These are phyloP conservation scores for Hypoxylon lenormandii DNA, from an alignment of 495 filamentous ascomycete genomes.

Conservation along the genomic window DNA sequence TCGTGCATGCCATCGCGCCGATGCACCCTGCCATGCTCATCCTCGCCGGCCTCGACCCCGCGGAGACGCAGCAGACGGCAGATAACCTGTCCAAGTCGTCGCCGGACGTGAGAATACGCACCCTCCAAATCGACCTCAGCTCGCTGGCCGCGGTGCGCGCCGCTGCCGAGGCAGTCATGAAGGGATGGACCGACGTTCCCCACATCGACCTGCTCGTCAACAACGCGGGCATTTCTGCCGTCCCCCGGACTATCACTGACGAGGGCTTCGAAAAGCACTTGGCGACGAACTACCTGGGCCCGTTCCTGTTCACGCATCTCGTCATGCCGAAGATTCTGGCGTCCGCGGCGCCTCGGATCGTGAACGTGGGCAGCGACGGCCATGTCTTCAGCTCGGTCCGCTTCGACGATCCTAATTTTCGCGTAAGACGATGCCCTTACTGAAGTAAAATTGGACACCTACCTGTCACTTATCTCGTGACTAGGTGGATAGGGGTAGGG, in stretches of 20 bases:
- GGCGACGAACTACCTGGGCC: conserved; percentile 76
- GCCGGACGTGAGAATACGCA: conserved; percentile 20
- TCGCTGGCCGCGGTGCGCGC: conserved; percentile 57
- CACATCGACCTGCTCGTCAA: conserved; percentile 71
- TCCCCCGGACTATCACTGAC: conserved; percentile 59
- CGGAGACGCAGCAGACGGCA: neutral
- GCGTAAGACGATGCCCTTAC: conserved; percentile 44
- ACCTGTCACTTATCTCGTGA: too few relatives aligned
- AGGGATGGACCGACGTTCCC: conserved; percentile 48
- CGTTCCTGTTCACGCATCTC: conserved; percentile 74
- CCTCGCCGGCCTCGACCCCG: neutral
- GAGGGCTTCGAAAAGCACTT: conserved; percentile 77
- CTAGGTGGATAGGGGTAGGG: too few relatives aligned
- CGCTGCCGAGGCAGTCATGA: conserved; percentile 55
- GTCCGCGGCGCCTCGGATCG: conserved; percentile 44
- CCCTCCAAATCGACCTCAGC: conserved; percentile 56
- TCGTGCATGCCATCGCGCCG: conserved; percentile 7
- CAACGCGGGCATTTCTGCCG: conserved; percentile 75
- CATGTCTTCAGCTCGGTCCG: conserved; percentile 60
- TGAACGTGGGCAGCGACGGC: conserved; percentile 56
- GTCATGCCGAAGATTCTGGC: conserved; percentile 62
- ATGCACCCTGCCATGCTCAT: conserved; percentile 4
- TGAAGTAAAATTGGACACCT: too few relatives aligned
- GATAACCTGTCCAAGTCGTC: conserved; percentile 11
- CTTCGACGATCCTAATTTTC: conserved; percentile 62